phyloP scores from a whole-genome alignment of 306 rosid genomes.

The Quercus berberidifolia region DNA sequence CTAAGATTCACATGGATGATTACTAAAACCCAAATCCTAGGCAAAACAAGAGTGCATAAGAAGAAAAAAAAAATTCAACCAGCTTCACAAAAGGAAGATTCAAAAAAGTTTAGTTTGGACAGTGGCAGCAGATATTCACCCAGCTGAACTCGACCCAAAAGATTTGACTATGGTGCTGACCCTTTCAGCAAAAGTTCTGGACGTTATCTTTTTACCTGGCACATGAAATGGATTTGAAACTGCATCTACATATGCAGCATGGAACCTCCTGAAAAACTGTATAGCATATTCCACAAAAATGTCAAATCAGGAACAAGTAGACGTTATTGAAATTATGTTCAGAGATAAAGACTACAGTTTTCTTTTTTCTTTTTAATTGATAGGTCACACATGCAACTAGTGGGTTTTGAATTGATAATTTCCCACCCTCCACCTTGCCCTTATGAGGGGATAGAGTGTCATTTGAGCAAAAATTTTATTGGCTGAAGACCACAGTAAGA shows the following conservation, averaged over 20 bases:
- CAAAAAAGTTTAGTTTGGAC: not conserved
- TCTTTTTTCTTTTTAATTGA: too few relatives aligned
- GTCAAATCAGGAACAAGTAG: constrained; percentile 17
- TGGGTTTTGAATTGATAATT: too few relatives aligned
- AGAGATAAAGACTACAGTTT: not conserved
- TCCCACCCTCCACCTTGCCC: too few relatives aligned
- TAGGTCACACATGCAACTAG: too few relatives aligned
- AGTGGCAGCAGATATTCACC: constrained; percentile 29
- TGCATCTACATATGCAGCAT: constrained; percentile 86
- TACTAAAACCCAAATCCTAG: not conserved
- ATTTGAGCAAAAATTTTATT: too few relatives aligned
- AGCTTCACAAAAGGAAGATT: not conserved
- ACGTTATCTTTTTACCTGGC: constrained; percentile 91
- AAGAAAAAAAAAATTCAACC: not conserved
- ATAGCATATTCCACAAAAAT: constrained; percentile 4
- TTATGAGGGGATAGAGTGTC: too few relatives aligned
- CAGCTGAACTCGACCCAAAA: constrained; percentile 68
- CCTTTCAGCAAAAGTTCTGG: constrained; percentile 82
- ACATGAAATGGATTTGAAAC: constrained; percentile 93
- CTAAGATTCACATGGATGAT: not conserved
- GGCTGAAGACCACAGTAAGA: not conserved
- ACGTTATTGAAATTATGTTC: not conserved
- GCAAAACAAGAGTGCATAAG: not conserved
- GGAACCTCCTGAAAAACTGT: constrained; percentile 89
- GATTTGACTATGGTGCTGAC: constrained; percentile 93